Evolutionary conservation across 495 filamentous ascomycete genomes (phyloP).

Genomic region (Xylona heveae): DNA sequence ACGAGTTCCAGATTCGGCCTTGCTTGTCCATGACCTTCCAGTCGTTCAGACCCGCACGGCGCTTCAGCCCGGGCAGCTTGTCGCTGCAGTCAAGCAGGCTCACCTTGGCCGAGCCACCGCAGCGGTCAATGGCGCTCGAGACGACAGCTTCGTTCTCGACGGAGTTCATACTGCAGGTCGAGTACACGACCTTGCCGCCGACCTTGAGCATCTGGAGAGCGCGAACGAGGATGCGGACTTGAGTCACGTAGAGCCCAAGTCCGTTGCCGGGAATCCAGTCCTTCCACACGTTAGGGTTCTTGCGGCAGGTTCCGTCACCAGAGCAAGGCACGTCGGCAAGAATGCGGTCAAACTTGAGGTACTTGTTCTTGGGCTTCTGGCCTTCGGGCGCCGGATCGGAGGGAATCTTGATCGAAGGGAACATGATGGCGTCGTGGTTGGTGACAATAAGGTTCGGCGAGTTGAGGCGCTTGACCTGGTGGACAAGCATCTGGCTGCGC

Average conservation of each 20-base stretch:
- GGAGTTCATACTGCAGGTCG: conserved; percentile 94
- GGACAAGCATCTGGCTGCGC: conserved; percentile 86
- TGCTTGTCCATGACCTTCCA: conserved; percentile 86
- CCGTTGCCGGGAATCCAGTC: conserved; percentile 77
- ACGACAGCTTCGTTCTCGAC: conserved; percentile 95
- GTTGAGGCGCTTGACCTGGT: conserved; percentile 89
- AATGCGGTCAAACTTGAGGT: conserved; percentile 92
- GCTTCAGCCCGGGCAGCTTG: conserved; percentile 52
- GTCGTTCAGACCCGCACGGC: conserved; percentile 42
- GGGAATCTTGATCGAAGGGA: conserved; percentile 68
- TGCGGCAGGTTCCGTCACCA: conserved; percentile 78
- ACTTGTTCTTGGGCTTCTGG: conserved; percentile 30
- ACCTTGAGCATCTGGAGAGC: conserved; percentile 93
- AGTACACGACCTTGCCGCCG: conserved; percentile 86
- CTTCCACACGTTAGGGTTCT: conserved; percentile 84
- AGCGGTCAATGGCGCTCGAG: conserved; percentile 65
- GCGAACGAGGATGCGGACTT: conserved; percentile 75
- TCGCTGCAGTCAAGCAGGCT: conserved; percentile 62
- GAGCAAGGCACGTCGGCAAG: conserved; percentile 94
- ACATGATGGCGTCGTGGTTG: conserved; percentile 94
- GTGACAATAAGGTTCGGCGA: conserved; percentile 95
- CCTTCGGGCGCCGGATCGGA: conserved; percentile 22
- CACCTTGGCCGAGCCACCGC: conserved; percentile 66
- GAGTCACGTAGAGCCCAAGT: conserved; percentile 62
- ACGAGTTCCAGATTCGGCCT: conserved; percentile 51